These are phyloP conservation scores for Filobasidium wieringae DNA, from an alignment of 768 basidiomycete genomes.

Conservation along the genomic window DNA sequence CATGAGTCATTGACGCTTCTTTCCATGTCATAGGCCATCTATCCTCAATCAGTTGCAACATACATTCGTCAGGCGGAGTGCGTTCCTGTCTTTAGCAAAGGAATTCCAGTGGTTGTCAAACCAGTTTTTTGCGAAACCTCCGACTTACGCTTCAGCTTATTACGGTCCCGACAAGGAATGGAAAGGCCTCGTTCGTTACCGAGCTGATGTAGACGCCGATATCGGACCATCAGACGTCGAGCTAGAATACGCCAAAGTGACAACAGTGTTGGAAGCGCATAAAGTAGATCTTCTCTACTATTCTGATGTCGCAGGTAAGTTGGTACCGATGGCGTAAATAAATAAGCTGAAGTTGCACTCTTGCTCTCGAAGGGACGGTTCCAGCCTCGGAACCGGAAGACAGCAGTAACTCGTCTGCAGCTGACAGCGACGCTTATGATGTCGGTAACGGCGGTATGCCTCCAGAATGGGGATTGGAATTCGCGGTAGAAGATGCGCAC, in stretches of 20 bases:
- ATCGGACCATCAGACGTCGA: slow-evolving; percentile 16
- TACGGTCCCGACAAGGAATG: slow-evolving; percentile 21
- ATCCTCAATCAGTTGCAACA: slow-evolving; percentile 1
- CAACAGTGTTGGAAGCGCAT: slow-evolving; percentile 66
- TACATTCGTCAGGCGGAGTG: slow-evolving; percentile 22
- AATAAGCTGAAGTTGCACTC: too few relatives aligned
- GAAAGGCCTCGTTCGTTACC: slow-evolving; percentile 42
- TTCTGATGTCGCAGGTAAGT: slow-evolving; percentile 63
- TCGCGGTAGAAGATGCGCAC: slow-evolving; percentile 62
- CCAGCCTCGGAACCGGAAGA: not conserved
- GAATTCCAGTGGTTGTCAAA: slow-evolving; percentile 23
- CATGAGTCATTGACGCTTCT: not conserved
- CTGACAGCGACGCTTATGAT: slow-evolving; percentile 44
- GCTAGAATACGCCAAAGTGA: slow-evolving; percentile 75
- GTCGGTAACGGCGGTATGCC: slow-evolving; percentile 75
- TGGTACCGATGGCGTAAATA: too few relatives aligned
- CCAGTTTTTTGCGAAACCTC: slow-evolving; percentile 27
- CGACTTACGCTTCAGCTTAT: slow-evolving; percentile 5
- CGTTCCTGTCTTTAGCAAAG: slow-evolving; percentile 25
- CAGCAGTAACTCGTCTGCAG: not conserved
- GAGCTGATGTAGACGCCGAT: slow-evolving; percentile 13
- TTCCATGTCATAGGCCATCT: slow-evolving; percentile 9
- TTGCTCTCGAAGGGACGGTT: too few relatives aligned
- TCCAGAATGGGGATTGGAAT: slow-evolving; percentile 88
- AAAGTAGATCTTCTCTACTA: slow-evolving; percentile 73